Percentiles rank a stretch among this genome's conserved stretches.
phyloP scores from a whole-genome alignment of 441 rosid genomes.

The Hypseocharis bilobata region DNA sequence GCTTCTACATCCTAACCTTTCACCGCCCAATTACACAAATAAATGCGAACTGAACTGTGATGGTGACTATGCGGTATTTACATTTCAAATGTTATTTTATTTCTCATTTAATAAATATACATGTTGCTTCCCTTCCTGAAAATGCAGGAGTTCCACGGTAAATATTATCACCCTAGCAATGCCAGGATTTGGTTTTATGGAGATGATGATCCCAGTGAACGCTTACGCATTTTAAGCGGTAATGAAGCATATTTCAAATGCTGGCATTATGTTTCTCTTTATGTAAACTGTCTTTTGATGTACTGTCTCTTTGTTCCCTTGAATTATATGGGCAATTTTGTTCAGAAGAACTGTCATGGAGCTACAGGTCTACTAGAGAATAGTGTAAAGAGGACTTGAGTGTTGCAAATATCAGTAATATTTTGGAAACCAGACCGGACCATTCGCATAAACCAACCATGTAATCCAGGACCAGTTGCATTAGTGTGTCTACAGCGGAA shows the following conservation, averaged over 20 bases:
- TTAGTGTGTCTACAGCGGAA: too few species aligned
- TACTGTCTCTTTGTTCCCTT: slow-evolving; percentile 6
- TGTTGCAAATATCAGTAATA: too few species aligned
- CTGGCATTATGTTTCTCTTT: not conserved
- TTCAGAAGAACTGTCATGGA: slow-evolving; percentile 1
- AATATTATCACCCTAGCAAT: slow-evolving; percentile 88
- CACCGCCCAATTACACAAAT: not conserved
- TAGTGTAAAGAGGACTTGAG: not conserved
- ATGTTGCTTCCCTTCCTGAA: slow-evolving; percentile 8
- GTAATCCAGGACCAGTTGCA: too few species aligned
- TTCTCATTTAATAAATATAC: slow-evolving; percentile 2
- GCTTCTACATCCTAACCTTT: not conserved
- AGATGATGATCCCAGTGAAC: slow-evolving; percentile 73
- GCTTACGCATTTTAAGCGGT: slow-evolving; percentile 73
- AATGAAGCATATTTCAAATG: slow-evolving; percentile 18
- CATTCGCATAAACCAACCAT: too few species aligned
- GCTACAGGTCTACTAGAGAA: not conserved
- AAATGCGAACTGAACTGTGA: not conserved
- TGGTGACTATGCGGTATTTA: not conserved
- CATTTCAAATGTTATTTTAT: not conserved
- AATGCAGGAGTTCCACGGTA: slow-evolving; percentile 69
- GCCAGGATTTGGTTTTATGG: slow-evolving; percentile 96
- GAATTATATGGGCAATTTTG: not conserved
- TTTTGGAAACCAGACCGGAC: too few species aligned
- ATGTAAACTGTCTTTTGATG: slow-evolving; percentile 6